Evolutionary conservation across 805 yeast species (phyloP), one percentile per base, ranked within the genome.

Genomic region (Candida dajiaensis): DNA sequence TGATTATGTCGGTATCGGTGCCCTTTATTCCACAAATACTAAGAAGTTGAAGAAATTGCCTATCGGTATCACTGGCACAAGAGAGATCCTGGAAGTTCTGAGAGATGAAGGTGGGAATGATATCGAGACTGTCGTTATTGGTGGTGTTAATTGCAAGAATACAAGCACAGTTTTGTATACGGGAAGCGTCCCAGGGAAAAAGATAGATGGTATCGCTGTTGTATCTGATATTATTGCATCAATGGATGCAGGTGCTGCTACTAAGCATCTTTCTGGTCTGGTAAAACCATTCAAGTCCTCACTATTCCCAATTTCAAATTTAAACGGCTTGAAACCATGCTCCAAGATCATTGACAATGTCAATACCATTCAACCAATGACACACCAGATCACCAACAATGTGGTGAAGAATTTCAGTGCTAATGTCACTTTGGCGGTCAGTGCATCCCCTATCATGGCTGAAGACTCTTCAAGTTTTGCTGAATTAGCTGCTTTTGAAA

Each of bases 341-440:
- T 12, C 39, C 16, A 25, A 16, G 16, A 42, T 62, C 1, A 54
- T 70, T 4, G 31, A 46, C 1, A 57, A 58, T 38, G 66, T 67
- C 13, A 45, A 56, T 4, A 3, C 5, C 9, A 52, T 53, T 0
- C 66, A 69, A 6, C 95, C 96, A 0, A 64, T 89, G 53, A 81
- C 88, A 8, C 97, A 90, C 58, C 95, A 89, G 56, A 83, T 90
- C 48, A 89, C 96, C 19, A 89, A 89, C 59, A 76, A 74, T 46
- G 97, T 90, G n/a, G 96, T 86, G 23, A 86, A 86, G 58, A 85
- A 87, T 62, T 80, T 87, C 59, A 83, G 89, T 48, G 97, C 97
- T 6, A 89, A 89, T 58, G 86, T 87, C 7, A 79, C 94, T 0
- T 68, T 90, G 46, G 89, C 97, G 0, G 66, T 84, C 18, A 95